Base-by-base conservation (phyloP, 768 basidiomycete genomes). In the Suillus subalutaceus region DNA sequence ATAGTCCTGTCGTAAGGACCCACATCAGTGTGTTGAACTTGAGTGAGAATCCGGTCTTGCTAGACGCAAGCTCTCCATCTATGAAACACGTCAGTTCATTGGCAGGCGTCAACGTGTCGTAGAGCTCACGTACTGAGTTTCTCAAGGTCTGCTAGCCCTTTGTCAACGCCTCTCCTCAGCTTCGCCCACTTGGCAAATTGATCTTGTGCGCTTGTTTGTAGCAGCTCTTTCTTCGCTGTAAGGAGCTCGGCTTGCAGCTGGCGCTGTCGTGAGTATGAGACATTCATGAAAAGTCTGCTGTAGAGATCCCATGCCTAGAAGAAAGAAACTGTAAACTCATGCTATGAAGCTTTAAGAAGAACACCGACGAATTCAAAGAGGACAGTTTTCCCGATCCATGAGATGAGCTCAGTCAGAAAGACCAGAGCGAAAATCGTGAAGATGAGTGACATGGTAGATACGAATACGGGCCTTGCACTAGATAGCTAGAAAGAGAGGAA, bases 121-220 rank as follows among this genome's bases (percentile, higher is more conserved):
- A 50, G n/a, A 59, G 44, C 53, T 65, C 35, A 84, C 90, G 76
- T 78, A 98, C 96, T 99, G 68, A 95, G 84, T 77, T 90, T 91
- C 81, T 99, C 96, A 4, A 99, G 83, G 64, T 99, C 96, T 48
- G 88, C 86, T 20, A 97, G 78, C 23, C 91, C 93, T 78, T 97
- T 98, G 81, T 99, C 97, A 55, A 98, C 88, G 70, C 86, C 93
- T 70, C 97, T 80, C 71, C 92, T 81, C 74, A 99, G 80, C 80
- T 95, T 96, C 57, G 97, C 97, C 97, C 97, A 99, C 80, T 95
- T 98, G 23, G 96, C 94, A 75, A 99, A 99, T 73, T 99, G 93
- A 74, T 98, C 96, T 75, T 99, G 97, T 20, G 95, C 92, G 72
- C 93, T 95, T 41, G 96, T 99, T 74, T 89, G 88, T 68, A 91